Evolutionary conservation across 345 rosid genomes (phyloP).

Genomic region (Melaleuca alternifolia): DNA sequence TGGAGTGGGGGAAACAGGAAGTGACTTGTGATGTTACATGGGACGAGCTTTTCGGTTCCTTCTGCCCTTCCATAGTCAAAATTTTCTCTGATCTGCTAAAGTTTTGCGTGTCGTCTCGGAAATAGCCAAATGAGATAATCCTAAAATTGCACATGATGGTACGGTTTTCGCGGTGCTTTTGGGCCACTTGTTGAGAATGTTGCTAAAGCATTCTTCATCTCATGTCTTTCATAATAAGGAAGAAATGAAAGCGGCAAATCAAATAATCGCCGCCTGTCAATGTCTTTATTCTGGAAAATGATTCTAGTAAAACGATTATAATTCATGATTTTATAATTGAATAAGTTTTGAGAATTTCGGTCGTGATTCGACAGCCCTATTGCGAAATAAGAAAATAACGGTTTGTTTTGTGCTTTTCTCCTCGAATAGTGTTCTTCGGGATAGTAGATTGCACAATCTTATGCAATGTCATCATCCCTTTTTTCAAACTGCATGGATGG

Average conservation of each 20-base stretch:
- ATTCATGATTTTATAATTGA: no score
- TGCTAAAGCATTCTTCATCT: background rate
- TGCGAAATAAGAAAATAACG: no score
- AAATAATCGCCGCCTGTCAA: background rate
- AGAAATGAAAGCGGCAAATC: background rate
- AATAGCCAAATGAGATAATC: background rate
- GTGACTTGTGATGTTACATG: background rate
- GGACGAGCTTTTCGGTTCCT: background rate
- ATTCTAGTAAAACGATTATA: background rate
- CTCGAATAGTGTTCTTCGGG: accelerated
- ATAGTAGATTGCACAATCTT: background rate
- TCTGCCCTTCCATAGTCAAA: background rate
- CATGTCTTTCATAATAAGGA: background rate
- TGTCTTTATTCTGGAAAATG: background rate
- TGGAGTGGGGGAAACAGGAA: background rate
- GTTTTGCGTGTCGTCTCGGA: background rate
- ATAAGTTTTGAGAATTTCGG: no score
- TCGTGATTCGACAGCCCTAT: no score
- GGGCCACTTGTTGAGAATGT: background rate
- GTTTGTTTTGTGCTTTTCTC: background rate
- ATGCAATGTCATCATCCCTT: background rate
- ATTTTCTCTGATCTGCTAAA: background rate
- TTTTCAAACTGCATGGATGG: background rate
- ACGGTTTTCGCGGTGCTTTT: background rate
- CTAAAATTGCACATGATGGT: background rate